A percentile compares a stretch with the other conserved stretches of the same genome.
Evolutionary conservation across 129 eudicot genomes (phyloP).

Genomic region (Glebionis coronaria): DNA sequence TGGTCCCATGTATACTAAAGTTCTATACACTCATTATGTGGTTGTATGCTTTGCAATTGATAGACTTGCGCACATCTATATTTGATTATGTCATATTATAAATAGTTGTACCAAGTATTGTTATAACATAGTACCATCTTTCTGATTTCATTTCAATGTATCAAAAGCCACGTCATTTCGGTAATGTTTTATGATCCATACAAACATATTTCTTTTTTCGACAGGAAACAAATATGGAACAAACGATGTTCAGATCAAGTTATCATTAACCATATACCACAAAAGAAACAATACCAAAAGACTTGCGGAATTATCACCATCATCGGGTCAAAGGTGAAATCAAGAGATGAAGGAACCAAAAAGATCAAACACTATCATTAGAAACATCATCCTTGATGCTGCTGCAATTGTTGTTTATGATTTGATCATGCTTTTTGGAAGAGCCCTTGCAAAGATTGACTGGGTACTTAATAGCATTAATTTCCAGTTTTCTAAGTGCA

Average conservation of each 20-base stretch:
- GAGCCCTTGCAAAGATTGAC: slow-evolving; percentile 56
- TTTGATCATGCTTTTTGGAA: slow-evolving; percentile 47
- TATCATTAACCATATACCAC: slow-evolving; percentile 8
- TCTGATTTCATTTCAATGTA: no score
- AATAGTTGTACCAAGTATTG: no score
- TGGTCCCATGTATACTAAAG: no score
- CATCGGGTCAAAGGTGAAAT: slow-evolving; percentile 26
- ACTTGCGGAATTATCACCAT: slow-evolving; percentile 10
- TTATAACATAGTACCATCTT: no score
- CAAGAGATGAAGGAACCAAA: slow-evolving; percentile 3
- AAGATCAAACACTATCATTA: slow-evolving; percentile 38
- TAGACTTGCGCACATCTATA: no score
- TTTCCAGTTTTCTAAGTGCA: slow-evolving; percentile 61
- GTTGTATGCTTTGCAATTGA: no score
- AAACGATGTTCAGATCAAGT: neutral
- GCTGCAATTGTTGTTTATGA: slow-evolving; percentile 11
- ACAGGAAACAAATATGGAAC: neutral
- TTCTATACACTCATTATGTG: no score
- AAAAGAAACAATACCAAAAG: slow-evolving; percentile 6
- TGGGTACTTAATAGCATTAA: slow-evolving; percentile 73
- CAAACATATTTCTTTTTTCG: no score
- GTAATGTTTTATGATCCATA: no score
- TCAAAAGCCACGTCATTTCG: no score
- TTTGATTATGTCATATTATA: no score
- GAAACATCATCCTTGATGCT: slow-evolving; percentile 31